Conservation (phyloP, 352 stramenopile genomes). For the Thraustotheca clavata region DNA sequence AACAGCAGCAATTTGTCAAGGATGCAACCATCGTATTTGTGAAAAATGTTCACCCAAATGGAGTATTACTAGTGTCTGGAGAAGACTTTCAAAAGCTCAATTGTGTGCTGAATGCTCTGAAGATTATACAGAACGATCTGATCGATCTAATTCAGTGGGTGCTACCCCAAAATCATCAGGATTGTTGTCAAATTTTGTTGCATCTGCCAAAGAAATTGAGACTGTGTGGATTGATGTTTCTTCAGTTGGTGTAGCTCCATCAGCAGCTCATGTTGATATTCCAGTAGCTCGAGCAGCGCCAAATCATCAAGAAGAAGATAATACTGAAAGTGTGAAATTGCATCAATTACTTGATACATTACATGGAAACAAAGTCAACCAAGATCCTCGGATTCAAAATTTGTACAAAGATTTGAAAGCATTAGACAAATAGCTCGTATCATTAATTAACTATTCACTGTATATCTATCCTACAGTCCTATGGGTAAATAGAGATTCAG, state of each 20-base stretch:
- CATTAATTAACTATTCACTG: too few relatives aligned
- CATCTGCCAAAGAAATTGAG: background rate
- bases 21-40: background rate
- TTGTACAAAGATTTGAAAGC: background rate
- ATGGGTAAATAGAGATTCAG: too few relatives aligned
- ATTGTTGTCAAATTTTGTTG: background rate
- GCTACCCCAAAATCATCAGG: too few relatives aligned
- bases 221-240: conserved; percentile 1
- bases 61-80: background rate
- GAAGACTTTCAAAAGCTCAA: background rate
- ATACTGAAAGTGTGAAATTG: too few relatives aligned
- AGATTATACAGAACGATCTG: too few relatives aligned
- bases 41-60: background rate
- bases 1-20: background rate
- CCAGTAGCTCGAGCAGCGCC: background rate
- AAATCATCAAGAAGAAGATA: background rate
- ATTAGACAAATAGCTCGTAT: too few relatives aligned
- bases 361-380: background rate
- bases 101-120: background rate
- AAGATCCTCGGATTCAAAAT: background rate
- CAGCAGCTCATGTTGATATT: background rate
- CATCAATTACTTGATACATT: background rate
- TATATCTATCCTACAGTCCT: too few relatives aligned
- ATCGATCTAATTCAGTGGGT: too few relatives aligned
- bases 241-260: background rate